These are phyloP conservation scores for Saccharomycodes ludwigii DNA, from an alignment of 805 yeast species.

Conservation along the genomic window DNA sequence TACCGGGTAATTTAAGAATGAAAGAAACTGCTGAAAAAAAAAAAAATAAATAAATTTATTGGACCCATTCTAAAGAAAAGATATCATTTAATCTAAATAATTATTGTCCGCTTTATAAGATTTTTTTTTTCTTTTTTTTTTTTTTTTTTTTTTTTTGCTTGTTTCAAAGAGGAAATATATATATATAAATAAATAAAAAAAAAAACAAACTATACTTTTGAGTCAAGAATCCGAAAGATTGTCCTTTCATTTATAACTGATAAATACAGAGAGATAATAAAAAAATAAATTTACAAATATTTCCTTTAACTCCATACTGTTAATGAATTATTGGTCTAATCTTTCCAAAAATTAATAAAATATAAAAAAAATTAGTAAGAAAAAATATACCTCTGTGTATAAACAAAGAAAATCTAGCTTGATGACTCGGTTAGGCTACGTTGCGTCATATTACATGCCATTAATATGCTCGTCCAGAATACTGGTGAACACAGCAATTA, in stretches of 20 bases:
- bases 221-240: not conserved
- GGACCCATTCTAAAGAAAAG: too few relatives aligned
- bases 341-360: not conserved
- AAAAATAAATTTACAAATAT: not conserved
- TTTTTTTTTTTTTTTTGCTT: not conserved
- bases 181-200: not conserved
- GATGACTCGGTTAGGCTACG: conserved; percentile 22
- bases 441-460: conserved; percentile 23
- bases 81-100: too few relatives aligned
- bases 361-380: too few relatives aligned
- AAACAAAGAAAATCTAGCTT: too few relatives aligned
- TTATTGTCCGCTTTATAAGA: too few relatives aligned
- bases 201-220: not conserved
- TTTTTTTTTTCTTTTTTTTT: not conserved
- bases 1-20: too few relatives aligned
- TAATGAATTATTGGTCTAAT: not conserved
- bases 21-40: too few relatives aligned
- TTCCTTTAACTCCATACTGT: not conserved
- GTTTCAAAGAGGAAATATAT: not conserved
- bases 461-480: conserved; percentile 21
- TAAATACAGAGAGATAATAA: not conserved
- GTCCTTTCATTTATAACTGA: not conserved
- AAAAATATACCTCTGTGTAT: too few relatives aligned
- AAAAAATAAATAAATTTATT: too few relatives aligned
- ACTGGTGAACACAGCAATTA: conserved; percentile 11